These are phyloP conservation scores for Chlamydomonas schloesseri DNA, from an alignment of 139 green algal species.

Conservation along the genomic window DNA sequence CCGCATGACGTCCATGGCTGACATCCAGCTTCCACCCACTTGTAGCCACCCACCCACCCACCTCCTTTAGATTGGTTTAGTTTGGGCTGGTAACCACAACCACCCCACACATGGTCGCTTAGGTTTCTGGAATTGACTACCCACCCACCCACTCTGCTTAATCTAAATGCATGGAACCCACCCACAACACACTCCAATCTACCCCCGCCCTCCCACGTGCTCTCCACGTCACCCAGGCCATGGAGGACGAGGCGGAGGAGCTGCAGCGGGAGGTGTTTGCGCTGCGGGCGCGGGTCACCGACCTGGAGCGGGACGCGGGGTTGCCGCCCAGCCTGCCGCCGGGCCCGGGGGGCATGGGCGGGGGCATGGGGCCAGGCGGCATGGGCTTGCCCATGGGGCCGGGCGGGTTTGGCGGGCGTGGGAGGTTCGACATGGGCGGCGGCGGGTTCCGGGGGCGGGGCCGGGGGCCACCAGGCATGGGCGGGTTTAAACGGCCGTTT, in stretches of 20 bases:
- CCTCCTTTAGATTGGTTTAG: too few relatives aligned
- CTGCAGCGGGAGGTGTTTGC: slow-evolving; percentile 70
- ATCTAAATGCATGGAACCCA: too few relatives aligned
- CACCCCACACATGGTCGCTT: too few relatives aligned
- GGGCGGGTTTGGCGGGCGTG: slow-evolving; percentile 24
- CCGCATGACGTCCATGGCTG: too few relatives aligned
- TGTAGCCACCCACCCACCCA: too few relatives aligned
- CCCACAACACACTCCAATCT: too few relatives aligned
- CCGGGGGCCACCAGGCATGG: slow-evolving; percentile 24
- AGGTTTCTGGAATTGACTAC: too few relatives aligned
- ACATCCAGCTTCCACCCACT: too few relatives aligned
- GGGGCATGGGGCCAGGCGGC: slow-evolving; percentile 8
- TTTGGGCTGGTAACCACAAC: too few relatives aligned
- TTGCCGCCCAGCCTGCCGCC: slow-evolving; percentile 8
- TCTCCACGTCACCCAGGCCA: too few relatives aligned
- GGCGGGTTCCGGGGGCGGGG: slow-evolving; percentile 32
- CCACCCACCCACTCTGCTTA: too few relatives aligned
- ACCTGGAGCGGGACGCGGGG: slow-evolving; percentile 40
- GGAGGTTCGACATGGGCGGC: slow-evolving; percentile 24
- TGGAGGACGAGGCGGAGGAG: slow-evolving; percentile 72
- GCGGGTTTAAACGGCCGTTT: slow-evolving; percentile 38
- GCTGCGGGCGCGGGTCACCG: slow-evolving; percentile 50
- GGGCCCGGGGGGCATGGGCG: not conserved
- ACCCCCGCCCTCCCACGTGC: too few relatives aligned
- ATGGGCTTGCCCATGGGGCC: not conserved